Base-by-base conservation (phyloP, 495 filamentous ascomycete genomes). In the Penicillium coffeae region DNA sequence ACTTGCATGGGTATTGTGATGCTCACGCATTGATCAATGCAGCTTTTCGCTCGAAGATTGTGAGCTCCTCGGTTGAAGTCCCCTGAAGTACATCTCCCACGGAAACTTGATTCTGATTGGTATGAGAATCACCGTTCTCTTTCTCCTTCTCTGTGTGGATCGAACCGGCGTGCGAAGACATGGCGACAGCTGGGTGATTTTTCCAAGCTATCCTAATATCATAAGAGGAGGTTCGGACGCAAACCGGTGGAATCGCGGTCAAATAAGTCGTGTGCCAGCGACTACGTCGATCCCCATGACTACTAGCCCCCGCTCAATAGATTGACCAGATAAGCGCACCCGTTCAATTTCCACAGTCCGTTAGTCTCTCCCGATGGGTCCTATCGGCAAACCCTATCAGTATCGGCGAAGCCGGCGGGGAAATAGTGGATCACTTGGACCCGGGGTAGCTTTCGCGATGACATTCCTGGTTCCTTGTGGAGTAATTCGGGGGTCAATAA, bases 351-450 rank as follows among this genome's bases (percentile, higher is more conserved):
- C 5, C 25, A 30, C 10, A 30, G n/a, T n/a, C n/a, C n/a, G n/a
- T n/a, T n/a, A n/a, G n/a, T n/a, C n/a, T n/a, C n/a, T n/a, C 14
- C 20, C 21, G 21, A 42, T 42, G 21, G 18, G 0, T 27, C 40
- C 38, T 21, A 9, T 42, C 40, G 40, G 40, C n/a, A 42, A 42
- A 42, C 40, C 40, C 40, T 42, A 42, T 42, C 40, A 27, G 14
- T 27, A 42, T 42, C 40, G 40, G 40, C 40, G 20, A 27, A 25
- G 12, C 40, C 15, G 33, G 25, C 25, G 25, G 25, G 25, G 25
- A 10, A 30, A 30, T 30, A 30, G 25, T 30, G 25, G 25, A 10
- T 10, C 25, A 5, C 4, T 5, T 30, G 25, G 25, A 10, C 25
- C 25, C 5, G 25, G 25, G 4, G 10, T 4, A 4, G 25, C 25